Evolutionary conservation across 75 land plant species (phyloP).

Genomic region (Picea glauca): DNA sequence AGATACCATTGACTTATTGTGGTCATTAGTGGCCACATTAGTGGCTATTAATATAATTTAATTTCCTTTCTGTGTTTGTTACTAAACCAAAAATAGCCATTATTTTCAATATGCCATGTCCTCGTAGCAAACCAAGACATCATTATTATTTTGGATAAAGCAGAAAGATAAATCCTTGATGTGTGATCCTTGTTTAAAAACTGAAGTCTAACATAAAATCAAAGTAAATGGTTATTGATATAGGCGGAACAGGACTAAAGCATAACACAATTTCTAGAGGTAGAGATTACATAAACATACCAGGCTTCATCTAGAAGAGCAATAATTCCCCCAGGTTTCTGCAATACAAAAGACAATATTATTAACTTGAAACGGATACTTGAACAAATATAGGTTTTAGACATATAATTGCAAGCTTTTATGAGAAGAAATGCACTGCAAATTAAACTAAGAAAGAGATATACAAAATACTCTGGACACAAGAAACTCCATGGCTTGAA

Average conservation of each 20-base stretch:
- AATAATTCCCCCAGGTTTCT: slow-evolving; percentile 99
- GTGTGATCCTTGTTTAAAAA: background rate
- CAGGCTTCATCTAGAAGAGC: slow-evolving; percentile 99
- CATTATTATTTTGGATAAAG: background rate
- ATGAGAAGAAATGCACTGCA: background rate
- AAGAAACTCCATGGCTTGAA: background rate
- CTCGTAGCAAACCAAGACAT: background rate
- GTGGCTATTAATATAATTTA: no score
- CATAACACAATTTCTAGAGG: background rate
- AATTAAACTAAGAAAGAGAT: background rate
- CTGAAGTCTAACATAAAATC: background rate
- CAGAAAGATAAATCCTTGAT: background rate
- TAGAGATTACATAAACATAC: slow-evolving; percentile 34
- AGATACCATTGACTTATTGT: no score
- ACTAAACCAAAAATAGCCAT: background rate
- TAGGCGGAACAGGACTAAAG: no score
- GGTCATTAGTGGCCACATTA: no score
- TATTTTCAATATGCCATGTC: background rate
- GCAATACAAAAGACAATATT: slow-evolving; percentile 27
- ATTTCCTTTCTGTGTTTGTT: no score
- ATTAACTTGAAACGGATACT: background rate
- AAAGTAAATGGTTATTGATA: background rate
- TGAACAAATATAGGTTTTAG: background rate
- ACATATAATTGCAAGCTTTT: background rate
- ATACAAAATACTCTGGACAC: background rate